A percentile compares a stretch with the other conserved stretches of the same genome.
phyloP scores from a whole-genome alignment of 441 rosid species.

The Francoa sonchifolia region DNA sequence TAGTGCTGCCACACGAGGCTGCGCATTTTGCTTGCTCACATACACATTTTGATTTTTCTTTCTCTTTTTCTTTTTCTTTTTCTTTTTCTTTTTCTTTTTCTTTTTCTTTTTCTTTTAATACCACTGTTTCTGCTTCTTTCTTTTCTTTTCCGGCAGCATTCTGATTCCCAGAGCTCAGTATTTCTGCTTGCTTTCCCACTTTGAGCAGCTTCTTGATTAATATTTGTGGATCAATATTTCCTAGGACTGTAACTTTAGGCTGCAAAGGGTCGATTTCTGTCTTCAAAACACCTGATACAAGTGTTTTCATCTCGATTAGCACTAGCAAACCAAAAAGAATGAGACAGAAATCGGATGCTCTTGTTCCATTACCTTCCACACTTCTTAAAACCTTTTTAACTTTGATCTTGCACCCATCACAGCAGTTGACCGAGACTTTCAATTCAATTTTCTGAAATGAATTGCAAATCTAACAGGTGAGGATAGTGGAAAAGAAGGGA shows the following conservation, averaged over 20 bases:
- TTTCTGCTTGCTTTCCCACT: constrained; percentile 44
- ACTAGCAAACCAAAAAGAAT: not conserved
- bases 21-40: constrained; percentile 12
- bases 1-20: constrained; percentile 8
- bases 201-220: constrained; percentile 32
- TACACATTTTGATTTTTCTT: constrained; percentile 13
- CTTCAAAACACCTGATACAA: constrained; percentile 34
- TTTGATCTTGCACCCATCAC: constrained; percentile 58
- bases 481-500: not conserved
- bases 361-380: constrained; percentile 30
- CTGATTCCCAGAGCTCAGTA: constrained; percentile 16
- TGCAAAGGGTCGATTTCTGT: constrained; percentile 34
- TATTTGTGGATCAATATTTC: constrained; percentile 29
- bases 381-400: constrained; percentile 38
- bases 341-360: not conserved
- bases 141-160: constrained; percentile 18
- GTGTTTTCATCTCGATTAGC: constrained; percentile 3
- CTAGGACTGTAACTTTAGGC: constrained; percentile 31
- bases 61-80: constrained; percentile 3
- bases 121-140: constrained; percentile 20
- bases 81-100: not conserved
- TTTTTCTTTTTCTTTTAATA: too few species aligned
- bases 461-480: not conserved
- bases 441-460: constrained; percentile 39
- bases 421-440: constrained; percentile 44